Percentiles rank a stretch among this genome's conserved stretches.
These are phyloP conservation scores for Plantago ovata DNA, from an alignment of 257 asterid genomes.

Conservation along the genomic window DNA sequence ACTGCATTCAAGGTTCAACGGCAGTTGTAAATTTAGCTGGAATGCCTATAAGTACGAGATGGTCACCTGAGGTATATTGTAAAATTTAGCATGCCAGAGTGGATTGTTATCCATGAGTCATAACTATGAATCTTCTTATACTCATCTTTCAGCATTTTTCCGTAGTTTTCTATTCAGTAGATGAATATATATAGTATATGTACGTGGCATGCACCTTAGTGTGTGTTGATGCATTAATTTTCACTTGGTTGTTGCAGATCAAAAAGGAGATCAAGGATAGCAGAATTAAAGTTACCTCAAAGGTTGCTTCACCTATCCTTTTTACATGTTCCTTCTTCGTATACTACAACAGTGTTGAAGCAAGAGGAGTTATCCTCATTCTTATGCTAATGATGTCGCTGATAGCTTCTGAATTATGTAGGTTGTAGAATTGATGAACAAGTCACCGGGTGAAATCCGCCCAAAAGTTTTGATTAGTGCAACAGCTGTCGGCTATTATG, in stretches of 20 bases:
- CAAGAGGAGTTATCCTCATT: neutral
- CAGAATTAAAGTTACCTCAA: conserved; percentile 77
- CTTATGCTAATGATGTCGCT: neutral
- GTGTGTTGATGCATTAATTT: conserved; percentile 10
- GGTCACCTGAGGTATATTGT: conserved; percentile 74
- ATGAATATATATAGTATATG: neutral
- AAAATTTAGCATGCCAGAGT: too few species aligned
- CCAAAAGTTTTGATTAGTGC: conserved; percentile 88
- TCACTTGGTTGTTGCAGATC: conserved; percentile 45
- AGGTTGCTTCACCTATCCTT: conserved; percentile 35
- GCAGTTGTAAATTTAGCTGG: conserved; percentile 97
- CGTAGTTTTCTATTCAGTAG: neutral
- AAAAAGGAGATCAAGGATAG: conserved; percentile 91
- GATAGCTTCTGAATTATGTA: conserved; percentile 6
- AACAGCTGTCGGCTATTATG: conserved; percentile 92
- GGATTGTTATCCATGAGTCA: too few species aligned
- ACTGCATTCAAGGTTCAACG: conserved; percentile 75
- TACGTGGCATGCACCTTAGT: neutral
- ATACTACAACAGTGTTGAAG: neutral
- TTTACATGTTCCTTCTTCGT: conserved; percentile 12
- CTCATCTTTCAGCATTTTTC: neutral
- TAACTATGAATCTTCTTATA: too few species aligned
- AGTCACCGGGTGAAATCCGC: conserved; percentile 42
- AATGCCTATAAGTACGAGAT: conserved; percentile 80
- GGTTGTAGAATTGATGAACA: conserved; percentile 75